Conservation (phyloP, 2,329 filamentous ascomycete species). For the Cercospora sesami region DNA sequence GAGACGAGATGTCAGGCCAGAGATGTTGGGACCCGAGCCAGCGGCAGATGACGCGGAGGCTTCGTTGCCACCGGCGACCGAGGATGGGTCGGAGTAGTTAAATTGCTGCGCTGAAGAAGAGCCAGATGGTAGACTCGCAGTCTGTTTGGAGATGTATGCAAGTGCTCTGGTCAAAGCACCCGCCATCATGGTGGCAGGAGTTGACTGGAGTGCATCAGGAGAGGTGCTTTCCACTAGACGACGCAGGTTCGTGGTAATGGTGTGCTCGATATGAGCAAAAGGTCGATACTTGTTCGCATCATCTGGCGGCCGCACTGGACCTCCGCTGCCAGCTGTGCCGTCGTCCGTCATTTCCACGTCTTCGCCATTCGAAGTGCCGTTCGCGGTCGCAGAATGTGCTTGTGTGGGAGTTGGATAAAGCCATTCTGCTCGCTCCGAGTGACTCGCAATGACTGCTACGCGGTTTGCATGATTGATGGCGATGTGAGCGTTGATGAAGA, state of each 20-base stretch:
- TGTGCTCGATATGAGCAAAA: conserved; percentile 81
- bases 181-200: conserved; percentile 81
- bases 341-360: conserved; percentile 35
- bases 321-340: conserved; percentile 24
- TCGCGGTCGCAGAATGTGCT: conserved; percentile 25
- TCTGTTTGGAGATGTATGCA: conserved; percentile 83
- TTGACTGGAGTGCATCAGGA: conserved; percentile 61
- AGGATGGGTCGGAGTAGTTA: conserved; percentile 56
- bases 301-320: conserved; percentile 39
- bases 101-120: conserved; percentile 57
- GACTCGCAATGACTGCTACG: conserved; percentile 86
- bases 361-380: conserved; percentile 36
- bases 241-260: conserved; percentile 72
- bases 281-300: conserved; percentile 88
- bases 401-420: conserved; percentile 68
- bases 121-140: conserved; percentile 44
- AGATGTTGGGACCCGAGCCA: conserved; percentile 39
- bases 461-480: conserved; percentile 92
- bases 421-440: conserved; percentile 82
- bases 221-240: conserved; percentile 71
- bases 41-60: conserved; percentile 45
- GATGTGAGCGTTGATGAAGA: conserved; percentile 96
- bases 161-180: conserved; percentile 89
- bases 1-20: conserved; percentile 73
- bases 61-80: conserved; percentile 54